Evolutionary conservation across 2,329 filamentous ascomycete species (phyloP).

Genomic region (Aspergillus sergii): DNA sequence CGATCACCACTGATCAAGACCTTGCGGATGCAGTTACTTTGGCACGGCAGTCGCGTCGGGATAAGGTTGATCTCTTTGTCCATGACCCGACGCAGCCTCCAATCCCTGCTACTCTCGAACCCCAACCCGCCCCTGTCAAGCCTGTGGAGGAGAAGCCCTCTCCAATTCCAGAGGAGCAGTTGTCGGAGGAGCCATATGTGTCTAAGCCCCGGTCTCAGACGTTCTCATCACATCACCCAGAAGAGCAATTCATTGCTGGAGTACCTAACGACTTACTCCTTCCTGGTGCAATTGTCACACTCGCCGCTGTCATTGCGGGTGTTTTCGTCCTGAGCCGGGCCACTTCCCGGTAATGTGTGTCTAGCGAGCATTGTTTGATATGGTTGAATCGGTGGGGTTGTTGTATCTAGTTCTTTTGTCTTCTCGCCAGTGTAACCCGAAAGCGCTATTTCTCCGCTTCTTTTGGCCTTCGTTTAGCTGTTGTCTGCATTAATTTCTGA

Average conservation of each 20-base stretch:
- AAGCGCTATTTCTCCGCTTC: conserved; percentile 2
- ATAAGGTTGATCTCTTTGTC: conserved; percentile 97
- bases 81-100: conserved; percentile 92
- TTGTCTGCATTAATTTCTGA: conserved; percentile 9
- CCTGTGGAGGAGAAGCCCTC: conserved; percentile 50
- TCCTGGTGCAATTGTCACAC: conserved; percentile 90
- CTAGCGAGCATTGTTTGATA: not conserved
- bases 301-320: conserved; percentile 89
- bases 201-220: conserved; percentile 48
- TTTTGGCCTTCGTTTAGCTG: not conserved
- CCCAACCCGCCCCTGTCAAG: conserved; percentile 55
- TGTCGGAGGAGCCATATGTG: conserved; percentile 46
- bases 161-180: conserved; percentile 55
- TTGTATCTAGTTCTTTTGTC: conserved; percentile 6
- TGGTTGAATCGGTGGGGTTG: not conserved
- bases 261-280: conserved; percentile 93
- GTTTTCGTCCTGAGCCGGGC: conserved; percentile 86
- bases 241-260: conserved; percentile 82
- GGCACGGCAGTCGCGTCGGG: conserved; percentile 72
- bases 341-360: conserved; percentile 46
- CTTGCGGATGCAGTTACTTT: conserved; percentile 86
- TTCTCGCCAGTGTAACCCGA: conserved; percentile 1
- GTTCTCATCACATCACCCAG: conserved; percentile 54
- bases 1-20: conserved; percentile 94
- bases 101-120: conserved; percentile 64